phyloP scores from a whole-genome alignment of 176 grass and related monocot species.

The Aegilops bicornis region DNA sequence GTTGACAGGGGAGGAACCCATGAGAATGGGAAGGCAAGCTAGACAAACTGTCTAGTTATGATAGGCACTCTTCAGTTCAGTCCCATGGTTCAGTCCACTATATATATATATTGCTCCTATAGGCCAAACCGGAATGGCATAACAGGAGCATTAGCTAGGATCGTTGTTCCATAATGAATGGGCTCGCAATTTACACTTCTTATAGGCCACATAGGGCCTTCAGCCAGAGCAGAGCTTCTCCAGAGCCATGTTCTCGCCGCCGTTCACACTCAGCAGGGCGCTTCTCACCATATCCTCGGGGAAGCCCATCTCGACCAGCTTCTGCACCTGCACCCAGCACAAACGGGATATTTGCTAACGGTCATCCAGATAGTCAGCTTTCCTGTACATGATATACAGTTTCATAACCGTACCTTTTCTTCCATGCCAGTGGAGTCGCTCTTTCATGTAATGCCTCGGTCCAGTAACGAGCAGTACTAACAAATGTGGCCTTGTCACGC shows the following conservation, averaged over 20 bases:
- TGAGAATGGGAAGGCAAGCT: neutral
- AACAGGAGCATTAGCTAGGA: slow-evolving; percentile 27
- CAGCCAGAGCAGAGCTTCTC: slow-evolving; percentile 89
- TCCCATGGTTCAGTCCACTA: slow-evolving; percentile 27
- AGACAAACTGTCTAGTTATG: slow-evolving; percentile 5
- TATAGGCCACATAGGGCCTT: slow-evolving; percentile 5
- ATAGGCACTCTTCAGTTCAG: neutral
- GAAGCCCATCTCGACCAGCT: slow-evolving; percentile 97
- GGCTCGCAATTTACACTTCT: slow-evolving; percentile 45
- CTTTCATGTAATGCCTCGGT: slow-evolving; percentile 92
- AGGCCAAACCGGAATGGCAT: slow-evolving; percentile 37
- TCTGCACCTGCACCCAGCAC: slow-evolving; percentile 58
- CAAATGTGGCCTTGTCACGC: slow-evolving; percentile 66
- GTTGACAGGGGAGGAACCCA: neutral
- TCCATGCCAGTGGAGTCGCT: slow-evolving; percentile 71
- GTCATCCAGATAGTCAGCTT: neutral
- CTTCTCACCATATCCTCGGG: slow-evolving; percentile 88
- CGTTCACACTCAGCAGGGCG: slow-evolving; percentile 75
- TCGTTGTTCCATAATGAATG: slow-evolving; percentile 33
- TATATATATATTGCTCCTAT: slow-evolving; percentile 25
- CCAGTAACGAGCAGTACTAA: slow-evolving; percentile 89
- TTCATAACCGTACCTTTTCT: slow-evolving; percentile 63
- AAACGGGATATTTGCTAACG: neutral
- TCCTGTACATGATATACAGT: too few relatives aligned
- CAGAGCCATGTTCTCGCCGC: slow-evolving; percentile 90